phyloP scores from a whole-genome alignment of 768 basidiomycete genomes.

The Phylloporus rhodoxanthus region DNA sequence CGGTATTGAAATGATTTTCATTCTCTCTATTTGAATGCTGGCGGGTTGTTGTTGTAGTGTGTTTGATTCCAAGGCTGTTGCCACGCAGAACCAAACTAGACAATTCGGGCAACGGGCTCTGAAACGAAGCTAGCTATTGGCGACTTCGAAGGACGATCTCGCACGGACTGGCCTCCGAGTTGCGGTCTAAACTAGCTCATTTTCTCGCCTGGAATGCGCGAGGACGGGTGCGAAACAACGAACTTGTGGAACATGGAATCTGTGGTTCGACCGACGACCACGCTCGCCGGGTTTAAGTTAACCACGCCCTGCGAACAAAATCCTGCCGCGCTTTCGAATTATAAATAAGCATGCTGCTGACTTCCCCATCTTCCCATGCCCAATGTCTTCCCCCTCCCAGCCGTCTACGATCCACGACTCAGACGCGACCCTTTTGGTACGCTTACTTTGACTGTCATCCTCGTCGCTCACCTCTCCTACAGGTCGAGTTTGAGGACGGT shows the following conservation, averaged over 20 bases:
- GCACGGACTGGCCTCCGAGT: neutral
- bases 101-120: neutral
- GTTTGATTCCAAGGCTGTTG: neutral
- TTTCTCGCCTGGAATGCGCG: neutral
- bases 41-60: neutral
- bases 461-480: constrained; percentile 1
- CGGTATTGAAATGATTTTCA: no score
- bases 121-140: neutral
- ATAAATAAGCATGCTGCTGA: constrained; percentile 11
- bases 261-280: neutral
- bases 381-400: constrained; percentile 11
- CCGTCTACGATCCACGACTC: constrained; percentile 15
- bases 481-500: constrained; percentile 38
- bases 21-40: no score
- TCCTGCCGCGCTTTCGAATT: neutral
- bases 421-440: constrained; percentile 13
- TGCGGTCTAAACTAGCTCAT: neutral
- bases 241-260: neutral
- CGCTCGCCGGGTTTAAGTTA: constrained; percentile 6
- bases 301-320: constrained; percentile 7
- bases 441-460: neutral
- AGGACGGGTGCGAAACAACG: neutral
- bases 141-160: neutral
- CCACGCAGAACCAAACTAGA: neutral
- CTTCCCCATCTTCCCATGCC: neutral